Percentiles rank a stretch among this genome's conserved stretches.
Conservation (phyloP, 257 asterid species). For the Paulownia fortunei region DNA sequence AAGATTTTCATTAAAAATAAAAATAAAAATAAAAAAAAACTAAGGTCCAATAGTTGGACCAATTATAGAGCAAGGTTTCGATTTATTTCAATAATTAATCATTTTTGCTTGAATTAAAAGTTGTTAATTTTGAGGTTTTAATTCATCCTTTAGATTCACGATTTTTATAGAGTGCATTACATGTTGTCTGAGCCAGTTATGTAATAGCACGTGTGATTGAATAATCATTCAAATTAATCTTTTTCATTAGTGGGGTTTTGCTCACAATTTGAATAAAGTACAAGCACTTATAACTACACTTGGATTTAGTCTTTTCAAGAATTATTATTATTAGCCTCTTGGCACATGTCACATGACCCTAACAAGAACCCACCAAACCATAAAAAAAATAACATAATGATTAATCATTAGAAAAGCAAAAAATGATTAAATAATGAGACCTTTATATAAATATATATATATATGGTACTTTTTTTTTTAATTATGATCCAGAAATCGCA, state of each 20-base stretch:
- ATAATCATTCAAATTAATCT: not conserved
- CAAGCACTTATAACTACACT: constrained; percentile 1
- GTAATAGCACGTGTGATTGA: constrained; percentile 16
- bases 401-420: not conserved
- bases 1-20: not conserved
- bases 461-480: not conserved
- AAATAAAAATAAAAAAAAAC: not conserved
- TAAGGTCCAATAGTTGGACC: not conserved
- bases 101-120: constrained; percentile 27
- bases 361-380: not conserved
- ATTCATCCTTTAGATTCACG: constrained; percentile 12
- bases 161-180: constrained; percentile 11
- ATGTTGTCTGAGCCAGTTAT: constrained; percentile 16
- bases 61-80: not conserved
- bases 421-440: not conserved
- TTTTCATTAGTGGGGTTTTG: not conserved
- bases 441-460: not conserved
- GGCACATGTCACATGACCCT: constrained; percentile 5
- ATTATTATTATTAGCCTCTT: not conserved
- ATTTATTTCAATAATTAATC: not conserved
- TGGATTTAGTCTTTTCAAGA: not conserved
- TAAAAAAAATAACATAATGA: constrained; percentile 10
- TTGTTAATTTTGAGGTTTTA: not conserved
- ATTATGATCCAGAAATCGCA: no score
- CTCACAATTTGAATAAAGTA: constrained; percentile 4